Percentiles rank a stretch among this genome's conserved stretches.
Evolutionary conservation across 352 stramenopile genomes (phyloP).

Genomic region (Elongisporangium prolatum): DNA sequence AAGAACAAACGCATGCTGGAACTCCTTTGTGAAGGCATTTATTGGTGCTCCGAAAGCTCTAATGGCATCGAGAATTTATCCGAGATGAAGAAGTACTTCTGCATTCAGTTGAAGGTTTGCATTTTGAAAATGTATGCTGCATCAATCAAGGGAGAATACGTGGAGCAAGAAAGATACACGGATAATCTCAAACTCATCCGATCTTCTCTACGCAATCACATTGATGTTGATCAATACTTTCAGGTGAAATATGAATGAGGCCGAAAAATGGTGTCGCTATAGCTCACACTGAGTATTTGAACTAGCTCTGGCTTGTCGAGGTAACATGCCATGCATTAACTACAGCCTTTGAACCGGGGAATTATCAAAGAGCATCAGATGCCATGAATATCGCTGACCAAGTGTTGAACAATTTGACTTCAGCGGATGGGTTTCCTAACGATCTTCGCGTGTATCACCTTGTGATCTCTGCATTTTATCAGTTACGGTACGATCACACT

Average conservation of each 20-base stretch:
- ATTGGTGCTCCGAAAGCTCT: conserved; percentile 16
- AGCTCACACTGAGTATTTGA: background rate
- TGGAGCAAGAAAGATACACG: conserved; percentile 4
- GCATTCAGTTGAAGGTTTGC: conserved; percentile 38
- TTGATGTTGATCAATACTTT: conserved; percentile 16
- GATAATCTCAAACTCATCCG: background rate
- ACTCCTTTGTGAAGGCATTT: conserved; percentile 44
- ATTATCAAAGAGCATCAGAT: conserved; percentile 19
- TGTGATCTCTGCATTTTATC: conserved; percentile 50
- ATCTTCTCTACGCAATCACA: conserved; percentile 3
- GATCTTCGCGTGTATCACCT: conserved; percentile 52
- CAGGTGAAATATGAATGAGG: background rate
- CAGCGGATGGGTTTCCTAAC: conserved; percentile 18
- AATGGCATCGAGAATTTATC: conserved; percentile 1
- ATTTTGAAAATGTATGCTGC: conserved; percentile 49
- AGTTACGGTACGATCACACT: conserved; percentile 30
- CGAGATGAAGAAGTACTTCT: conserved; percentile 45
- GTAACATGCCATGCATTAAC: conserved; percentile 50
- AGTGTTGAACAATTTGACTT: conserved; percentile 26
- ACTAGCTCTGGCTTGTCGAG: conserved; percentile 63
- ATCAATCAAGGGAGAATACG: conserved; percentile 25
- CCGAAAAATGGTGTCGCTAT: background rate
- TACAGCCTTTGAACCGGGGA: conserved; percentile 28
- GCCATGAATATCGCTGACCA: conserved; percentile 41
- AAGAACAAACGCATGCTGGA: conserved; percentile 42